Evolutionary conservation across 1,139 yeast genomes (phyloP), one percentile per base, ranked within the genome.

Genomic region (Geotrichum candidum): DNA sequence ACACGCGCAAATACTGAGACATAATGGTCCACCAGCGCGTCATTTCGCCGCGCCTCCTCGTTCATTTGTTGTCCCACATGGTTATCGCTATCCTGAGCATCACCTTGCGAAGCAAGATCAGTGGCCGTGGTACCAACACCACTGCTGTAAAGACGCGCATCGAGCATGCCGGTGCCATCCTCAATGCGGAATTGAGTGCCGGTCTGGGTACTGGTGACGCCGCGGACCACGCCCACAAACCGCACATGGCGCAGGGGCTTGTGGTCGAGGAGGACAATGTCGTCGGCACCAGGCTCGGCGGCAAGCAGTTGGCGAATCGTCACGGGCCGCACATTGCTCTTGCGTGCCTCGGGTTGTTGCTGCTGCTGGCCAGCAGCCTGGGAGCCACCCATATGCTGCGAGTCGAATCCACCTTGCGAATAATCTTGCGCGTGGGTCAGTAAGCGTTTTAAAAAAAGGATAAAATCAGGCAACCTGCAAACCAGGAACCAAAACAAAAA

Each of bases 81-180:
- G 11, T 18, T 50, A 6, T 25, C 35, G 2, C 51, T 51, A 25
- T 33, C 51, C 18, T 18, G 18, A 25, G 5, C 3, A 25, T 25
- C 27, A 25, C 27, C 5, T 25, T 25, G 27, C 6, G 35, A 9
- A 22, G n/a, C 22, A 33, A 31, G 51, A 25, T 29, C 25, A 6
- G 7, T 41, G 11, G 23, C 57, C 1, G 27, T 22, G 31, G 57
- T 23, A 10, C 27, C 41, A 15, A 1, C 38, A 9, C 31, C 29
- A 23, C 51, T 35, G 23, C 22, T 57, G 41, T 53, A 53, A 11
- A 29, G 54, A 5, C 51, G 48, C 25, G 57, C 61, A 13, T 53
- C 57, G 18, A 58, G 27, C 51, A 51, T 58, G 13, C 61, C 61
- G 13, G 61, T 58, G 2, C 61, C 61, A 48, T 58, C 61, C 29